Conservation (phyloP, 768 basidiomycete genomes). For the Naganishia vaughanmartiniae region DNA sequence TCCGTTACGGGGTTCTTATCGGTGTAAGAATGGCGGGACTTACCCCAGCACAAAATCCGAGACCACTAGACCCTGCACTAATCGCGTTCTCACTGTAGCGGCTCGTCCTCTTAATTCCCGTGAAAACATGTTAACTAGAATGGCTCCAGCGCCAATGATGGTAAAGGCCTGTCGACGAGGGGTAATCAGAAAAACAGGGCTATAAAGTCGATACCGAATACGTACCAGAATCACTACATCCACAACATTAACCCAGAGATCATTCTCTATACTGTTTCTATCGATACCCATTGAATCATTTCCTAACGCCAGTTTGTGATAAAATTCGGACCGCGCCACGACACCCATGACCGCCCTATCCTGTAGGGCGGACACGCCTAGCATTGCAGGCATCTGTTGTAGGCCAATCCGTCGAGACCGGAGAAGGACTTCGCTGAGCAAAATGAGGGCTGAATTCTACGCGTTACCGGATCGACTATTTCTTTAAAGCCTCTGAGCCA, state of each 20-base stretch:
- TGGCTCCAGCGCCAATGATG: slow-evolving; percentile 43
- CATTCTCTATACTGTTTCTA: slow-evolving; percentile 14
- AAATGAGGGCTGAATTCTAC: not conserved
- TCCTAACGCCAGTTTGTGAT: not conserved
- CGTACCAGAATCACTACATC: slow-evolving; percentile 42
- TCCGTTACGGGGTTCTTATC: not conserved
- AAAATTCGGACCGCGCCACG: not conserved
- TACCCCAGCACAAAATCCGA: slow-evolving; percentile 47
- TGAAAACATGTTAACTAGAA: slow-evolving; percentile 42
- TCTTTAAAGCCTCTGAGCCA: not conserved
- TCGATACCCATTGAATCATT: not conserved
- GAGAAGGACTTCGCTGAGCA: not conserved
- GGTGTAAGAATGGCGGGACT: slow-evolving; percentile 22
- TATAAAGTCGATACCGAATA: not conserved
- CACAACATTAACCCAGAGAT: slow-evolving; percentile 42
- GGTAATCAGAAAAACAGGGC: not conserved
- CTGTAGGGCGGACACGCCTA: not conserved
- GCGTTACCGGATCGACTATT: not conserved
- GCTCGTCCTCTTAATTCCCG: slow-evolving; percentile 42
- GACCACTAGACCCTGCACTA: slow-evolving; percentile 48
- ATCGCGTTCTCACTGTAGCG: slow-evolving; percentile 44
- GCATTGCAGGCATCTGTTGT: not conserved
- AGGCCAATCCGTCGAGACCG: no score
- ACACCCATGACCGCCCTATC: not conserved
- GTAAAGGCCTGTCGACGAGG: slow-evolving; percentile 36